Evolutionary conservation across 495 filamentous ascomycete species (phyloP).

Genomic region (Melanomma pulvis-pyrius): DNA sequence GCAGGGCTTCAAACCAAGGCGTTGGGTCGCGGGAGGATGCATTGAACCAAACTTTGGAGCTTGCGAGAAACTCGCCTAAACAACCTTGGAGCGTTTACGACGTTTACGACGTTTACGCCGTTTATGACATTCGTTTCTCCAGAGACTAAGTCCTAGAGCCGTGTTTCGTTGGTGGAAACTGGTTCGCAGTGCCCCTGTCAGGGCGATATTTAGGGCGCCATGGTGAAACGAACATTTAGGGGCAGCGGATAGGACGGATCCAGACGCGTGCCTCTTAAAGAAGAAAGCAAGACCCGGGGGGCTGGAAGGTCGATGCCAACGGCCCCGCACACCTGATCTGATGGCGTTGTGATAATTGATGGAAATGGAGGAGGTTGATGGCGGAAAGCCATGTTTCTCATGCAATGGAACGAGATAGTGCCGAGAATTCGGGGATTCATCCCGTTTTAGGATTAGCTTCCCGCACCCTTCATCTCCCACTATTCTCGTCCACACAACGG

Average conservation of each 20-base stretch:
- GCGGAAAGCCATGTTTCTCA: neutral
- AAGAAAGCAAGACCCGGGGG: neutral
- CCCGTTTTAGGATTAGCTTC: neutral
- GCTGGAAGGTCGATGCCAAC: neutral
- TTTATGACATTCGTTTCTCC: neutral
- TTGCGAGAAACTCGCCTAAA: neutral
- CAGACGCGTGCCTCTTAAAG: neutral
- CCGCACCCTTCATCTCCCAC: neutral
- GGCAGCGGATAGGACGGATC: neutral
- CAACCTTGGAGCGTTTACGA: neutral
- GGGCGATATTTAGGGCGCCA: constrained; percentile 10
- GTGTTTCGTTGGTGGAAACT: constrained; percentile 25
- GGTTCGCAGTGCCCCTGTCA: neutral
- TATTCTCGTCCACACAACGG: neutral
- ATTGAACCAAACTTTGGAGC: neutral
- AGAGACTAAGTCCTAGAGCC: neutral
- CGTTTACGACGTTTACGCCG: neutral
- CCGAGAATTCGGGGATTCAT: neutral
- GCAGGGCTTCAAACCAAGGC: neutral
- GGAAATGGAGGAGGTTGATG: neutral
- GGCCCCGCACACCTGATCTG: neutral
- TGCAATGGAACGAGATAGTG: neutral
- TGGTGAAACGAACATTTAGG: constrained; percentile 6
- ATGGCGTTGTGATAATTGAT: neutral
- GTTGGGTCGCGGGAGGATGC: neutral